These are phyloP conservation scores for Penstemon davidsonii DNA, from an alignment of 257 asterid genomes.

Conservation along the genomic window DNA sequence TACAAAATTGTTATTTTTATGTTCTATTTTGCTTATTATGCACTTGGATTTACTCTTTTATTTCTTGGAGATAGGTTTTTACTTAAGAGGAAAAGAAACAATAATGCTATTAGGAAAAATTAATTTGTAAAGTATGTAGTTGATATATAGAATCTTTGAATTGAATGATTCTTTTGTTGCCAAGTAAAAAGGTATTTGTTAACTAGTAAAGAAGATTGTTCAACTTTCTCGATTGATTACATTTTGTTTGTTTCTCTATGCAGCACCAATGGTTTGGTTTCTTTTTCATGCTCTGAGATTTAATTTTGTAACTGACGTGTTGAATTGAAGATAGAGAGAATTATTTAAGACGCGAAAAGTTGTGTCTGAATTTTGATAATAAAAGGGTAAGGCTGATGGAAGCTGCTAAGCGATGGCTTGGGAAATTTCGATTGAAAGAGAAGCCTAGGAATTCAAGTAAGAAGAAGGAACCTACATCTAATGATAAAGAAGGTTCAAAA, in stretches of 20 bases:
- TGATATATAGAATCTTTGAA: conserved; percentile 9
- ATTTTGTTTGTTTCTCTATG: conserved; percentile 30
- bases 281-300: conserved; percentile 20
- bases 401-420: conserved; percentile 66
- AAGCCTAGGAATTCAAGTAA: conserved; percentile 63
- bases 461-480: conserved; percentile 60
- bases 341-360: conserved; percentile 23
- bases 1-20: conserved; percentile 1
- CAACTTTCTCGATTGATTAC: conserved; percentile 21
- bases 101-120: neutral
- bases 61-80: neutral
- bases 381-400: conserved; percentile 56
- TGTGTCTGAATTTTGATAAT: conserved; percentile 31
- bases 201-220: conserved; percentile 22
- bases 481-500: conserved; percentile 64
- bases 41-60: conserved; percentile 6
- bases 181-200: conserved; percentile 19
- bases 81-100: neutral
- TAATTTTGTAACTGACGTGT: conserved; percentile 39
- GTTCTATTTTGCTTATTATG: conserved; percentile 1
- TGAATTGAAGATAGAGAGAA: conserved; percentile 30
- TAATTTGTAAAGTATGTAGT: neutral
- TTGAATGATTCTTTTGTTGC: conserved; percentile 23
- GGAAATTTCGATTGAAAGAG: conserved; percentile 61
- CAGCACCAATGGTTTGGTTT: conserved; percentile 30